Base-by-base conservation (phyloP, 371 early-diverging fungal genomes). In the Mucor plumbeus region DNA sequence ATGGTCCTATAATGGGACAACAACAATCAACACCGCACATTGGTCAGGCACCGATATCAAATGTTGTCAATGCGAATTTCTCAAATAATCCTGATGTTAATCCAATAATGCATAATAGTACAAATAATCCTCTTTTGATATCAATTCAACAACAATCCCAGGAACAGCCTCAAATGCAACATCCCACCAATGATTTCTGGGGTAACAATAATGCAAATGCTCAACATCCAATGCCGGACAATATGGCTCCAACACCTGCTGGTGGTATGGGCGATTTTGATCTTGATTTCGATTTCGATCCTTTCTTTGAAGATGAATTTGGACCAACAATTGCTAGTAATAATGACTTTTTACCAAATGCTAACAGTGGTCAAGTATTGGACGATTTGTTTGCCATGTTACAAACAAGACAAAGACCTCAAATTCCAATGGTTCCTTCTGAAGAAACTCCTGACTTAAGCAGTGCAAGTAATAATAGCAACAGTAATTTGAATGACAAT, bases 261-360 rank as follows among this genome's bases (percentile, higher is more conserved):
- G 57, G 35, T 34, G 55, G 14, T 55, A 26, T 26, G 26, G 62
- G 56, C 44, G 64, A 61, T 43, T 61, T 64, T 39, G 72, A 65
- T 50, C 26, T 69, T 26, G 73, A 73, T 19, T 68, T 69, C 40
- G 73, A 69, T 48, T 69, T 73, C 56, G 73, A 69, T 38, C 69
- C 73, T 5, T 73, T 73, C 61, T 73, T 78, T 61, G 73, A 76
- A 39, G 77, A 79, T 17, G 79, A 78, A 15, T 72, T 81, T 63
- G 71, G 70, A 38, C 59, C 64, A 0, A 64, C 64, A 17, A 34
- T 64, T 55, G 14, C 67, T 0, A 61, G 56, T 7, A 64, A 41
- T 9, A 69, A 69, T 48, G 73, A 69, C 34, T 69, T 72, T 17
- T n/a, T 72, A 15, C 63, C 73, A 9, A 69, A 39, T 63, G 71